These are phyloP conservation scores for Penicillium bovifimosum DNA, from an alignment of 495 filamentous ascomycete species.

Conservation along the genomic window DNA sequence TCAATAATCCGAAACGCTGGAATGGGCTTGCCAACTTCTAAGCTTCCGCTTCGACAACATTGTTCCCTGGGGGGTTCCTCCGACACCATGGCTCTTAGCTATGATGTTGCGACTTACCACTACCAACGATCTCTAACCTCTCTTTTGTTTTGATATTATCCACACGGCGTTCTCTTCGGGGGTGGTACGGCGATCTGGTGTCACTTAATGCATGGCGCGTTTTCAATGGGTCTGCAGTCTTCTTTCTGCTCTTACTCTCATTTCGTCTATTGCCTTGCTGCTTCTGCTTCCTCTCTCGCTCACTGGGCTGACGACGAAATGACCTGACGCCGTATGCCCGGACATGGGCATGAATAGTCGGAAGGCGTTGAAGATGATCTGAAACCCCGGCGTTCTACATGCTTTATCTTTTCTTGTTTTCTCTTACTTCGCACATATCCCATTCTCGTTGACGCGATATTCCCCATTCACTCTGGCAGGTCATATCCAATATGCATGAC, in stretches of 20 bases:
- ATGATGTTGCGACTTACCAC: not conserved
- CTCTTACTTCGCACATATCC: conserved; percentile 21
- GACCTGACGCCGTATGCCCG: conserved; percentile 23
- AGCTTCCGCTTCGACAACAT: not conserved
- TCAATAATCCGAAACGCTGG: conserved; percentile 14
- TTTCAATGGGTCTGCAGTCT: not conserved
- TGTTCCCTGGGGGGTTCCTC: not conserved
- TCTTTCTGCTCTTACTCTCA: not conserved
- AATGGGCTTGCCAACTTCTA: conserved; percentile 21
- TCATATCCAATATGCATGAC: not conserved
- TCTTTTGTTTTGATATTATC: conserved; percentile 10
- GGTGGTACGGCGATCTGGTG: conserved; percentile 14
- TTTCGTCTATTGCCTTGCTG: conserved; percentile 7
- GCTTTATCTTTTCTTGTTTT: conserved; percentile 13
- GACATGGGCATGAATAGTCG: conserved; percentile 16
- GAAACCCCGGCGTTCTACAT: conserved; percentile 18
- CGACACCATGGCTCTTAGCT: conserved; percentile 1
- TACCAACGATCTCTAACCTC: conserved; percentile 7
- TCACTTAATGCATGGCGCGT: conserved; percentile 20
- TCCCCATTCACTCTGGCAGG: conserved; percentile 1
- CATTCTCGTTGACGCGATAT: conserved; percentile 10
- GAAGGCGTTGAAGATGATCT: conserved; percentile 20
- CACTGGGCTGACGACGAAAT: conserved; percentile 17
- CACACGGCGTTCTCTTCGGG: conserved; percentile 16
- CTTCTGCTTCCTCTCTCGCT: conserved; percentile 18